phyloP scores from a whole-genome alignment of 768 basidiomycete species.

The Macrolepiota fuliginosa region DNA sequence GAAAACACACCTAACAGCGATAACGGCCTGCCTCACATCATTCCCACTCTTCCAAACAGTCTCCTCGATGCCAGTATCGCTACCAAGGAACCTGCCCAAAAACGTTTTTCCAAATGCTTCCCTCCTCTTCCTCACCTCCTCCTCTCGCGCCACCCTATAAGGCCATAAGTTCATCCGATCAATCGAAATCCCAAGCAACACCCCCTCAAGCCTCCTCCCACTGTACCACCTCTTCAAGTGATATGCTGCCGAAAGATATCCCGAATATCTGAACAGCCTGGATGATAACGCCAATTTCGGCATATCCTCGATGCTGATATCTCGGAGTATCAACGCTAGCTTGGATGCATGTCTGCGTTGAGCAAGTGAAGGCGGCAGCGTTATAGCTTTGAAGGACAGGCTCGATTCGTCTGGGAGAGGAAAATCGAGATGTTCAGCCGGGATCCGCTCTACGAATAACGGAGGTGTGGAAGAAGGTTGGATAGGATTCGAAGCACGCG shows the following conservation, averaged over 20 bases:
- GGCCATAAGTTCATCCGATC: slow-evolving; percentile 71
- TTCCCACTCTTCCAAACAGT: slow-evolving; percentile 62
- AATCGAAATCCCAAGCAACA: slow-evolving; percentile 36
- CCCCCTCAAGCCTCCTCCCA: slow-evolving; percentile 44
- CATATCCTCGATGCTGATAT: slow-evolving; percentile 43
- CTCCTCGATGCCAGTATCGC: slow-evolving; percentile 32
- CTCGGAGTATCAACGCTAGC: slow-evolving; percentile 55
- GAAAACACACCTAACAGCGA: background rate
- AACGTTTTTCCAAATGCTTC: slow-evolving; percentile 47
- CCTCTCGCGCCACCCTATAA: slow-evolving; percentile 52
- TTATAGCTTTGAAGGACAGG: slow-evolving; percentile 36
- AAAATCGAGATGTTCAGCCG: slow-evolving; percentile 13
- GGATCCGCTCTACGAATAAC: background rate
- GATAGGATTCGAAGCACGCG: background rate
- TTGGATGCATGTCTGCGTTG: slow-evolving; percentile 53
- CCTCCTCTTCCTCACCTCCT: slow-evolving; percentile 38
- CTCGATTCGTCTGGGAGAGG: slow-evolving; percentile 35
- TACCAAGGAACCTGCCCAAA: slow-evolving; percentile 37
- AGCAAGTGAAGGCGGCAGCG: slow-evolving; percentile 55
- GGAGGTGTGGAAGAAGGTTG: background rate
- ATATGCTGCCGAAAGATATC: slow-evolving; percentile 55
- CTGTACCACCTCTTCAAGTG: slow-evolving; percentile 44
- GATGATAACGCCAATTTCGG: slow-evolving; percentile 50
- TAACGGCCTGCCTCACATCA: slow-evolving; percentile 47
- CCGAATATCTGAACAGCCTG: slow-evolving; percentile 19